Percentiles rank a stretch among this genome's conserved stretches.
Conservation (phyloP, 169 alveolate species). For the Eimeria sp. region DNA sequence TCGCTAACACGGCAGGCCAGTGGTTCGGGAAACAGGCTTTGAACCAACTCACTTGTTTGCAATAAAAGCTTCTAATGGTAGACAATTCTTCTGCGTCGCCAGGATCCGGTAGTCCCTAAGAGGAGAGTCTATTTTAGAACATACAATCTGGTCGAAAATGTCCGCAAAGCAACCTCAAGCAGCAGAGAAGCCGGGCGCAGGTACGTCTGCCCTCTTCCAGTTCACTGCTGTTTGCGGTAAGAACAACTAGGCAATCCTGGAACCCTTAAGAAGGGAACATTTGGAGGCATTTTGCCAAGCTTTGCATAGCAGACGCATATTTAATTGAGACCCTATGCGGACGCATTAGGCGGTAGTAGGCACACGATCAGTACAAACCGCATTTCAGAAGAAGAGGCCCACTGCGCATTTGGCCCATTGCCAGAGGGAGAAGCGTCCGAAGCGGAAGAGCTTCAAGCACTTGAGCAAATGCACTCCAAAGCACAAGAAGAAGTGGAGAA, state of each 20-base stretch:
- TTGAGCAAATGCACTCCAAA: not conserved
- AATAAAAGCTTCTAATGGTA: not conserved
- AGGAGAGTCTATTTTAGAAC: not conserved
- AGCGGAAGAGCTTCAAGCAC: slow-evolving; percentile 14
- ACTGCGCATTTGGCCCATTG: not conserved
- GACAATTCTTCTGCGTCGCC: not conserved
- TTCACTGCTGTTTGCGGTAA: not conserved
- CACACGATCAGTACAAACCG: not conserved
- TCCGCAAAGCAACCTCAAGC: not conserved
- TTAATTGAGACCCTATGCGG: not conserved
- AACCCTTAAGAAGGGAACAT: not conserved
- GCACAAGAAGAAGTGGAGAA: slow-evolving; percentile 46
- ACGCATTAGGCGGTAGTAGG: not conserved
- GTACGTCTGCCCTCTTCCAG: not conserved
- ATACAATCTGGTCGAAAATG: not conserved
- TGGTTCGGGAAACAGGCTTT: not conserved
- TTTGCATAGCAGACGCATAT: not conserved
- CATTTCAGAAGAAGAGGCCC: not conserved
- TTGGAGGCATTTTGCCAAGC: not conserved
- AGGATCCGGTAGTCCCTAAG: not conserved
- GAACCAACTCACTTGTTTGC: not conserved
- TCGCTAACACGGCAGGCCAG: not conserved
- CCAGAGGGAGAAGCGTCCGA: slow-evolving; percentile 11
- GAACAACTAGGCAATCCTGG: not conserved
- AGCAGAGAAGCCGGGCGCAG: not conserved